Evolutionary conservation across 352 stramenopile genomes (phyloP).

Genomic region (Saprolegnia diclina): DNA sequence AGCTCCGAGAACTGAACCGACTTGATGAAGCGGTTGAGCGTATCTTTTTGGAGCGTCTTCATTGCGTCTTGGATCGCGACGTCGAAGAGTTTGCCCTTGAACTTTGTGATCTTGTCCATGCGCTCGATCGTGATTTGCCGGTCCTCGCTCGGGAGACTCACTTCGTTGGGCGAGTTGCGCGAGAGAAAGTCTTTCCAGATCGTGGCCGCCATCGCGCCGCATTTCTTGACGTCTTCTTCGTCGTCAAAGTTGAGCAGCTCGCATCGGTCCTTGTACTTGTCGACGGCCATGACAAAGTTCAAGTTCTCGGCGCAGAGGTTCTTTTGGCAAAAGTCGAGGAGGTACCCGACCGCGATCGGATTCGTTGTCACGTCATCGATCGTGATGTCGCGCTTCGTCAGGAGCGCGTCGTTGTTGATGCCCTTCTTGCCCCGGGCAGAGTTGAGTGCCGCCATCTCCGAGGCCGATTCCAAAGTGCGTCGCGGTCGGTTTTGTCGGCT

Average conservation of each 20-base stretch:
- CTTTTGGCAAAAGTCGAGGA: constrained; percentile 85
- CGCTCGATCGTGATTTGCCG: constrained; percentile 72
- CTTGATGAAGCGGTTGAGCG: constrained; percentile 72
- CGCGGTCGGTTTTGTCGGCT: not conserved
- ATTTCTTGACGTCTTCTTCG: constrained; percentile 67
- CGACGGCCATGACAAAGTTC: constrained; percentile 84
- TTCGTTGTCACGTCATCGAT: constrained; percentile 85
- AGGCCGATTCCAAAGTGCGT: not conserved
- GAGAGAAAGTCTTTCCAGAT: constrained; percentile 82
- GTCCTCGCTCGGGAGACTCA: constrained; percentile 73
- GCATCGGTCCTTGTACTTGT: constrained; percentile 82
- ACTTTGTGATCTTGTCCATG: constrained; percentile 77
- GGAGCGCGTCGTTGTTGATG: constrained; percentile 36
- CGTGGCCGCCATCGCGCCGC: constrained; percentile 76
- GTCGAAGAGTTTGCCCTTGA: constrained; percentile 72
- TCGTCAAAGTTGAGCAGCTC: constrained; percentile 72
- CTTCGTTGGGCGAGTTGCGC: constrained; percentile 77
- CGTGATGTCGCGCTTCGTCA: constrained; percentile 59
- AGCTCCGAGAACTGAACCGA: constrained; percentile 74
- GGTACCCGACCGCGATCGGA: constrained; percentile 74
- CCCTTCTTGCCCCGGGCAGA: constrained; percentile 38
- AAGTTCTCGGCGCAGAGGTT: constrained; percentile 79
- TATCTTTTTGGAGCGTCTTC: constrained; percentile 80
- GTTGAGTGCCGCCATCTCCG: constrained; percentile 8
- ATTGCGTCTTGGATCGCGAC: constrained; percentile 76